Evolutionary conservation across 257 asterid genomes (phyloP).

Genomic region (Rhazya stricta): DNA sequence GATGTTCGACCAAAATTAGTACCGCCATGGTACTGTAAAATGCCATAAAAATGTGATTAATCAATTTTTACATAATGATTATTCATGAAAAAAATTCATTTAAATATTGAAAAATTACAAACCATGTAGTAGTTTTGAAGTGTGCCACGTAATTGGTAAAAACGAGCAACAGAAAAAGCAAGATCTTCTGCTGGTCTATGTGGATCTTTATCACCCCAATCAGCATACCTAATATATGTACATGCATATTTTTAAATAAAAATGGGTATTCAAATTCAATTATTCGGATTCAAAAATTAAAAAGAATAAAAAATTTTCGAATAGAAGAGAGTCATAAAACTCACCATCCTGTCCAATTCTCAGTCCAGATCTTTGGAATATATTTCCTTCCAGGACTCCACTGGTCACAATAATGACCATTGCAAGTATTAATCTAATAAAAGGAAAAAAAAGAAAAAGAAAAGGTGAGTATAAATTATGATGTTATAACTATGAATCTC

Average conservation of each 20-base stretch:
- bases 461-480: too few species aligned
- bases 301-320: not conserved
- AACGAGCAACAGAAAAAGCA: slow-evolving; percentile 90
- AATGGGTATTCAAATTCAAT: too few species aligned
- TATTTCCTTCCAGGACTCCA: slow-evolving; percentile 64
- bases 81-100: not conserved
- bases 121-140: slow-evolving; percentile 92
- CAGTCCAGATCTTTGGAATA: slow-evolving; percentile 87
- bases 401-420: slow-evolving; percentile 75
- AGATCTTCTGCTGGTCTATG: slow-evolving; percentile 91
- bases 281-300: too few species aligned
- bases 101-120: not conserved
- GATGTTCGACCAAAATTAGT: slow-evolving; percentile 94
- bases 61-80: not conserved
- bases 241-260: too few species aligned
- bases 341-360: slow-evolving; percentile 97
- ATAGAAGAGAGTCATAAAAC: not conserved
- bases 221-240: slow-evolving; percentile 28
- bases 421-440: slow-evolving; percentile 76
- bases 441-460: too few species aligned
- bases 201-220: slow-evolving; percentile 55
- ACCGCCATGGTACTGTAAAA: slow-evolving; percentile 83
- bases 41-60: not conserved
- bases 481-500: too few species aligned
- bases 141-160: slow-evolving; percentile 93